Evolutionary conservation across 768 basidiomycete species (phyloP).

Genomic region (Phlebiopsis gigantea): DNA sequence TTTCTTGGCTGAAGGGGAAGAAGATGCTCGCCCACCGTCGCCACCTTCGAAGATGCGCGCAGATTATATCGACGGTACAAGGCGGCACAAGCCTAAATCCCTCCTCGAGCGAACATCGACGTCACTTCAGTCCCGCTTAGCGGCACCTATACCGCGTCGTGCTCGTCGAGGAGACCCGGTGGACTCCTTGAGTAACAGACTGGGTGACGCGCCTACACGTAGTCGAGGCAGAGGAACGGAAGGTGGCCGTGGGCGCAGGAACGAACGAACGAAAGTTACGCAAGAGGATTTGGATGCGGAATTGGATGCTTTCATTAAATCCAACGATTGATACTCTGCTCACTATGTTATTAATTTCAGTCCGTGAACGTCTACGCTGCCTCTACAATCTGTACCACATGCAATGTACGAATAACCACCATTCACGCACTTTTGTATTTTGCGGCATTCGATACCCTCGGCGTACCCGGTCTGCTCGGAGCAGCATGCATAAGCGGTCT

Average conservation of each 20-base stretch:
- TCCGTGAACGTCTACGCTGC: background rate
- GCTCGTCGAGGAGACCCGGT: constrained; percentile 22
- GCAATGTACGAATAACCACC: background rate
- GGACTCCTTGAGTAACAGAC: constrained; percentile 11
- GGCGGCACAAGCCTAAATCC: constrained; percentile 37
- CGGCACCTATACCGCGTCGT: constrained; percentile 40
- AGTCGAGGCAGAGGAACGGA: constrained; percentile 18
- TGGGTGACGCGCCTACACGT: constrained; percentile 13
- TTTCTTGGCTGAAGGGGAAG: constrained; percentile 49
- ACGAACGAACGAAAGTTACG: constrained; percentile 47
- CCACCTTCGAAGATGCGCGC: constrained; percentile 66
- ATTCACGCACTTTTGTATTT: background rate
- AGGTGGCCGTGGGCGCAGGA: constrained; percentile 26
- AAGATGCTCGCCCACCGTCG: constrained; percentile 29
- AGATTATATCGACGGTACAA: constrained; percentile 45
- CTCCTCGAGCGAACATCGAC: constrained; percentile 52
- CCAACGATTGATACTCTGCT: constrained; percentile 26
- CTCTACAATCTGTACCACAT: background rate
- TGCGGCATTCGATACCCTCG: no score
- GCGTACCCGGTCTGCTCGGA: no score
- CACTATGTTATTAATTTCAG: background rate
- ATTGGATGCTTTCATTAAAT: constrained; percentile 70
- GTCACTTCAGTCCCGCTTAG: constrained; percentile 41
- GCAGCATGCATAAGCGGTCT: no score
- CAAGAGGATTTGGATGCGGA: constrained; percentile 81